Evolutionary conservation across 2,329 filamentous ascomycete genomes (phyloP), one percentile per base, ranked within the genome.

Genomic region (Paradendryphiella salina): DNA sequence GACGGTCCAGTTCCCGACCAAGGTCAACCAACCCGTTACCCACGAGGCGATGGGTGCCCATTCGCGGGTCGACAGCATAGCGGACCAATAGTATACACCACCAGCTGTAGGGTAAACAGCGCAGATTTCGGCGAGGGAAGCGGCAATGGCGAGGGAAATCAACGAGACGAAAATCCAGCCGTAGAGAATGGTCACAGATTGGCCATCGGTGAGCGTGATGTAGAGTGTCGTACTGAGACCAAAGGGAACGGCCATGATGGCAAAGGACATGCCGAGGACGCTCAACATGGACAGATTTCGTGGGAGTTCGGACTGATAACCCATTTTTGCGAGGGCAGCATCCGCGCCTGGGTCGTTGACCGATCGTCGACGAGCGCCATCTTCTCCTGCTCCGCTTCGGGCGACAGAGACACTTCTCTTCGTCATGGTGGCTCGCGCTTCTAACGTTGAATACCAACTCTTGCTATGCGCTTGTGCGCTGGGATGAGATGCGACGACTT

Each of bases 51-150:
- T 78, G 2, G 85, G 85, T 4, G 85, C 84, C 76, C 82, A 89
- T 66, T 84, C 76, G 32, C 77, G 80, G 0, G 85, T 86, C 1
- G 81, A 80, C 17, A 89, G 77, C 82, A 89, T 85, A 1, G 85
- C 85, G 46, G 81, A 70, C 85, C 78, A 80, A 74, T 89, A 89
- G 70, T 89, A 89, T 2, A 88, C 85, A 82, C 87, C 87, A 61
- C 87, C 87, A 28, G 85, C 85, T 8, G 86, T 90, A 8, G 87
- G 87, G 64, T 88, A 90, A 32, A 89, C 84, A 59, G 84, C 86
- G 56, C 86, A 89, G 66, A 90, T 88, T 75, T 90, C 87, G 51
- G 85, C 85, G 13, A 90, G 79, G n/a, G 85, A 88, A 5, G 82
- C 76, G 14, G 87, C 87, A 31, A 90, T 85, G 69, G 85, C 60